phyloP scores from a whole-genome alignment of 2,329 filamentous ascomycete species.

The Trichoderma aggressivum region DNA sequence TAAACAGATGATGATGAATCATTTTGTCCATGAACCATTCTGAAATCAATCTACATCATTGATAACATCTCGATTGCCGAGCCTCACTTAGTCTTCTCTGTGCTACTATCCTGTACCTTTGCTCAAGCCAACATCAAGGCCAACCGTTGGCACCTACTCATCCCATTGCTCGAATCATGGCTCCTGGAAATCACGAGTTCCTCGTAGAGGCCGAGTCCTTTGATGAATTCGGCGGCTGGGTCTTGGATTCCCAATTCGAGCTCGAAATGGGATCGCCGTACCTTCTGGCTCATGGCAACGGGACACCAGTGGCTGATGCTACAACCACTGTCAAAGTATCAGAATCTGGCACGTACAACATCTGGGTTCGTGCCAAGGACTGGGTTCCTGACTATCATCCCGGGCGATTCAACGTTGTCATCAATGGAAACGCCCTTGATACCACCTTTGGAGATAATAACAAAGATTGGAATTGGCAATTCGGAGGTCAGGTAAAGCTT shows the following conservation, averaged over 20 bases:
- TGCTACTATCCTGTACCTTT: background rate
- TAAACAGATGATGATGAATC: background rate
- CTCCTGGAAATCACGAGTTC: background rate
- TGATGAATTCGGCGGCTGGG: background rate
- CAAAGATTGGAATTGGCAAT: constrained; percentile 4
- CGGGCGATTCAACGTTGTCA: background rate
- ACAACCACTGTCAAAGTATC: background rate
- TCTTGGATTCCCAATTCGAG: constrained; percentile 1
- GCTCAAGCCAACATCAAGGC: background rate
- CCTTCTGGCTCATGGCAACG: background rate
- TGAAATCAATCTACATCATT: background rate
- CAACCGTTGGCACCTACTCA: too few relatives aligned
- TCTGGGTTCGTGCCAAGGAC: constrained; percentile 9
- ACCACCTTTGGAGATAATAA: background rate
- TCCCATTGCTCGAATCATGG: background rate
- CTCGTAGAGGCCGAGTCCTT: constrained; percentile 5
- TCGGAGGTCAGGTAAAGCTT: background rate
- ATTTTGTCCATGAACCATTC: background rate
- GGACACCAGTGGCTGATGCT: background rate
- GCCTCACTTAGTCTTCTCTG: fast-evolving
- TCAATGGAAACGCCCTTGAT: background rate
- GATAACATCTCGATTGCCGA: background rate
- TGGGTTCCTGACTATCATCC: constrained; percentile 2
- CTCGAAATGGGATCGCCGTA: constrained; percentile 5
- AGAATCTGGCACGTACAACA: background rate